Evolutionary conservation across 345 rosid genomes (phyloP).

Genomic region (Kernera saxatilis): DNA sequence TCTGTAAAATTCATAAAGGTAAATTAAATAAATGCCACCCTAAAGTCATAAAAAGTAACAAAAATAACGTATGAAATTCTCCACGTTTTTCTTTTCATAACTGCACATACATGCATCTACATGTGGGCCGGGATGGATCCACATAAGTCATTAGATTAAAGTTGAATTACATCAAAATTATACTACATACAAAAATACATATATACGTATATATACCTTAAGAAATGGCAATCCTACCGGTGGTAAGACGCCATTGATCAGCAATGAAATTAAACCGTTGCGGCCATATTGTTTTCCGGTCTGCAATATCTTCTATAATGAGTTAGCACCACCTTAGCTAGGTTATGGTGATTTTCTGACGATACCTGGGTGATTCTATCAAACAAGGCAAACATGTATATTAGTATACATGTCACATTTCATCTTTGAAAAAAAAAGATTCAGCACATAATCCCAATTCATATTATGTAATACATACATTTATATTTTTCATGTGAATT

Average conservation of each 20-base stretch:
- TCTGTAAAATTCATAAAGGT: slow-evolving; percentile 14
- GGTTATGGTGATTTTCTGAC: background rate
- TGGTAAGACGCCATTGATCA: background rate
- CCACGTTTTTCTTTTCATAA: slow-evolving; percentile 2
- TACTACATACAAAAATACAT: background rate
- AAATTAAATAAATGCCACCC: background rate
- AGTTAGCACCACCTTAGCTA: slow-evolving; percentile 20
- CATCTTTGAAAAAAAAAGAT: background rate
- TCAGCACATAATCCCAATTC: background rate
- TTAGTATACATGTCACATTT: background rate
- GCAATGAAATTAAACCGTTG: background rate
- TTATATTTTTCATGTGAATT: background rate
- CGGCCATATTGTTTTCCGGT: background rate
- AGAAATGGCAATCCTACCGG: slow-evolving; percentile 1
- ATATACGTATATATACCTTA: background rate
- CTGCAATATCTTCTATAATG: slow-evolving; percentile 7
- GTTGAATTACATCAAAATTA: slow-evolving; percentile 21
- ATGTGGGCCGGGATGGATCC: background rate
- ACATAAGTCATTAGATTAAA: slow-evolving; percentile 1
- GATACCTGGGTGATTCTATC: slow-evolving; percentile 7
- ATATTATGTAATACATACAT: background rate
- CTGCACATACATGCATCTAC: slow-evolving; percentile 22
- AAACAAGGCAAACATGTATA: slow-evolving; percentile 2
- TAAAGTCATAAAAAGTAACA: background rate
- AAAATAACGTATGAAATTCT: background rate